Conservation (phyloP, 352 stramenopile species). For the Phytophthora citrophthora region DNA sequence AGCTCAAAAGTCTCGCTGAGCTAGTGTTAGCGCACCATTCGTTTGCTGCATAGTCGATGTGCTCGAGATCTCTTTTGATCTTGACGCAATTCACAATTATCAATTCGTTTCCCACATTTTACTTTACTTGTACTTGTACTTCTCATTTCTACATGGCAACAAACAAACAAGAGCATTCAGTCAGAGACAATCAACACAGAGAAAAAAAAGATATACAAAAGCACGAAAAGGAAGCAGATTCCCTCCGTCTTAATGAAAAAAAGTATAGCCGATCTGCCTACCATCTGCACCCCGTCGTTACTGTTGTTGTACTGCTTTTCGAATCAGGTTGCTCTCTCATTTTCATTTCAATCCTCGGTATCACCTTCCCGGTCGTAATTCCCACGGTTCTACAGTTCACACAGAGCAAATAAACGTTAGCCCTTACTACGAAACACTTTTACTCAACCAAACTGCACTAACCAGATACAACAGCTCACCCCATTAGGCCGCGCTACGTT, state of each 20-base stretch:
- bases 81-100: slow-evolving; percentile 18
- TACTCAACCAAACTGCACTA: slow-evolving; percentile 20
- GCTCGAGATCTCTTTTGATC: slow-evolving; percentile 1
- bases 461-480: slow-evolving; percentile 13
- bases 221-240: slow-evolving; percentile 19
- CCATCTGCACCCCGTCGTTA: slow-evolving; percentile 27
- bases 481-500: slow-evolving; percentile 35
- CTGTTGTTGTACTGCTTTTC: slow-evolving; percentile 18
- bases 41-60: slow-evolving; percentile 22
- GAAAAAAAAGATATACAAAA: slow-evolving; percentile 3
- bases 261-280: slow-evolving; percentile 22
- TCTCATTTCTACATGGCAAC: background rate
- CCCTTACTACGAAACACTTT: slow-evolving; percentile 6
- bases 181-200: slow-evolving; percentile 3
- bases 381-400: slow-evolving; percentile 16
- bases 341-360: background rate
- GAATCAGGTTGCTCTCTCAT: too few relatives aligned
- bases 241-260: slow-evolving; percentile 30
- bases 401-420: background rate
- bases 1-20: slow-evolving; percentile 8
- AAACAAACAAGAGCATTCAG: slow-evolving; percentile 6
- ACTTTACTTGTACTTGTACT: slow-evolving; percentile 1
- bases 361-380: background rate
- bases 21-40: slow-evolving; percentile 5
- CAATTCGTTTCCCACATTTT: slow-evolving; percentile 24